Evolutionary conservation across 495 filamentous ascomycete species (phyloP).

Genomic region (Penicillium paxilli): DNA sequence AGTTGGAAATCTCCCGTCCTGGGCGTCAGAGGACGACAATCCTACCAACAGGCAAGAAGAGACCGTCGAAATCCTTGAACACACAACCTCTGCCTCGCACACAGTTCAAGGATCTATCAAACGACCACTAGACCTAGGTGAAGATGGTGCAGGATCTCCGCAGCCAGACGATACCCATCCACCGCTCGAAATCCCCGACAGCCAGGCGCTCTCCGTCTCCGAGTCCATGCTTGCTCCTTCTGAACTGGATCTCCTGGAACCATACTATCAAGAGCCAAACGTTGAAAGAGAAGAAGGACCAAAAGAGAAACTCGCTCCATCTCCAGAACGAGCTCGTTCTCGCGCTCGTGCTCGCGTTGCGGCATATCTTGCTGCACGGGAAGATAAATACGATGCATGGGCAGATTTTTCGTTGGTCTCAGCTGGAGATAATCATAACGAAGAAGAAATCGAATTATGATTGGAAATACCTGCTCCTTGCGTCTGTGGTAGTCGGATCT

Average conservation of each 20-base stretch:
- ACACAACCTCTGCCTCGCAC: not conserved
- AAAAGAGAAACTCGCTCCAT: no score
- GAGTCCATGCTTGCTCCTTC: slow-evolving; percentile 20
- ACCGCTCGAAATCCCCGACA: not conserved
- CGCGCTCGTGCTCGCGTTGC: slow-evolving; percentile 7
- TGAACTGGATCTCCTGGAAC: not conserved
- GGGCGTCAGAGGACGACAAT: slow-evolving; percentile 15
- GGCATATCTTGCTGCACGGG: slow-evolving; percentile 41
- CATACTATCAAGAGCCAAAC: not conserved
- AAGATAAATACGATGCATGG: slow-evolving; percentile 43
- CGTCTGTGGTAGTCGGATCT: no score
- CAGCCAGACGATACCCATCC: not conserved
- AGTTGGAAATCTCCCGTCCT: slow-evolving; percentile 35
- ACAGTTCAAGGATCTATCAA: not conserved
- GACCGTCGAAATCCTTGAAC: not conserved
- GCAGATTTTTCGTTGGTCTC: slow-evolving; percentile 45
- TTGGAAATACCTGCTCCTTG: not conserved
- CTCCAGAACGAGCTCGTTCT: no score
- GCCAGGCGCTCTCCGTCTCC: slow-evolving; percentile 14
- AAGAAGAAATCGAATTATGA: slow-evolving; percentile 52
- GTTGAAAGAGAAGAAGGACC: not conserved
- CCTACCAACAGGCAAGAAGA: not conserved
- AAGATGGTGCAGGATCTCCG: not conserved
- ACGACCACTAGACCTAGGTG: not conserved
- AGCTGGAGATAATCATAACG: slow-evolving; percentile 45